phyloP scores from a whole-genome alignment of 768 basidiomycete genomes.

The Lyophyllum semitale region DNA sequence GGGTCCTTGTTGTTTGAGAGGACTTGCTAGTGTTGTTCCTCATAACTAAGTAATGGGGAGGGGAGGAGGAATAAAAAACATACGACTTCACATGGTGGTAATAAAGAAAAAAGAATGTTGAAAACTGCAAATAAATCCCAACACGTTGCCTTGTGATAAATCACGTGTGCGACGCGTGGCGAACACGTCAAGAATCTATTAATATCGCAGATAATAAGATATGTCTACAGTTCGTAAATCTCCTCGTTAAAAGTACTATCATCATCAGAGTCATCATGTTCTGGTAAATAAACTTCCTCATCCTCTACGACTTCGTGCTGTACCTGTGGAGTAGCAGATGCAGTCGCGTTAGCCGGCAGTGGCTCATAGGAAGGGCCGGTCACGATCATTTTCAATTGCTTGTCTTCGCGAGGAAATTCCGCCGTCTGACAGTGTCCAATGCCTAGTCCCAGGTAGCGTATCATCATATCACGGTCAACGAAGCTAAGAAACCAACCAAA shows the following conservation, averaged over 20 bases:
- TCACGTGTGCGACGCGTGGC: not conserved
- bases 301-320: not conserved
- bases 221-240: not conserved
- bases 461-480: conserved; percentile 41
- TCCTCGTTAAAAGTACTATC: not conserved
- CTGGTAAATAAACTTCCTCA: not conserved
- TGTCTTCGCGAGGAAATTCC: not conserved
- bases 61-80: not conserved
- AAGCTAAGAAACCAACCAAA: conserved; percentile 25
- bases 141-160: too few relatives aligned
- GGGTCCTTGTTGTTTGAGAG: too few relatives aligned
- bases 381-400: not conserved
- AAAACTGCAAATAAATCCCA: not conserved
- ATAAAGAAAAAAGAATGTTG: not conserved
- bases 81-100: not conserved
- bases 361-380: not conserved
- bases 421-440: conserved; percentile 24
- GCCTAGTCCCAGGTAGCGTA: conserved; percentile 30
- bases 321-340: not conserved
- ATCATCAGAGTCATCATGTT: not conserved
- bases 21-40: not conserved
- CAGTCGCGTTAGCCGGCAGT: not conserved
- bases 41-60: not conserved
- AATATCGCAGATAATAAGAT: not conserved
- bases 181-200: not conserved